A percentile compares a stretch with the other conserved stretches of the same genome.
Conservation (phyloP, 2,329 filamentous ascomycete genomes). For the Phialophora tarda region DNA sequence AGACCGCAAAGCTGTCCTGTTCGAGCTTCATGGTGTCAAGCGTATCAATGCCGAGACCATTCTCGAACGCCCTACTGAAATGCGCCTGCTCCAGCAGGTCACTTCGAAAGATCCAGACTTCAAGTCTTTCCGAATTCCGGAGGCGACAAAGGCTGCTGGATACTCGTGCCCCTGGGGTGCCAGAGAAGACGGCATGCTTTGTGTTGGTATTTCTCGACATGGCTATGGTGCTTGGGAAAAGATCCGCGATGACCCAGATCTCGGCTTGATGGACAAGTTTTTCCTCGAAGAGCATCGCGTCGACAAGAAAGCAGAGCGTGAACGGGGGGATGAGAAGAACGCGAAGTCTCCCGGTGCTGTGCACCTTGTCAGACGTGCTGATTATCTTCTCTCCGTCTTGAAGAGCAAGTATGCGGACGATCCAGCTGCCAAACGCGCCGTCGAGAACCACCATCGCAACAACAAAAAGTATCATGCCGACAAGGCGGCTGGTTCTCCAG, state of each 20-base stretch:
- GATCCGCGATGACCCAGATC: constrained; percentile 87
- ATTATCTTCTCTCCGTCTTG: constrained; percentile 93
- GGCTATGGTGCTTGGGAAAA: constrained; percentile 95
- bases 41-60: constrained; percentile 96
- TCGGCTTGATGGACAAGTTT: constrained; percentile 86
- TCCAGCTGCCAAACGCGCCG: constrained; percentile 71
- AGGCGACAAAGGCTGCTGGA: constrained; percentile 88
- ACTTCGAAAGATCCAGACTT: constrained; percentile 68
- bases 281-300: constrained; percentile 98
- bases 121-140: constrained; percentile 82
- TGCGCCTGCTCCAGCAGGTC: constrained; percentile 79
- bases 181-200: constrained; percentile 94
- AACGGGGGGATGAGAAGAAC: constrained; percentile 66
- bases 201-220: constrained; percentile 88
- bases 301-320: constrained; percentile 93
- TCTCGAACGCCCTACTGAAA: constrained; percentile 85
- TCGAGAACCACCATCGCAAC: constrained; percentile 93
- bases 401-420: constrained; percentile 81
- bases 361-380: constrained; percentile 89
- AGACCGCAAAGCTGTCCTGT: constrained; percentile 94
- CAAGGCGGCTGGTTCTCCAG: constrained; percentile 48
- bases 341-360: constrained; percentile 93
- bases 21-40: constrained; percentile 91
- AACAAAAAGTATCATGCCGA: constrained; percentile 70
- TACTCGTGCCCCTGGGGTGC: constrained; percentile 93